These are phyloP conservation scores for Fusarium sp. DNA, from an alignment of 2,329 filamentous ascomycete species.

Conservation along the genomic window DNA sequence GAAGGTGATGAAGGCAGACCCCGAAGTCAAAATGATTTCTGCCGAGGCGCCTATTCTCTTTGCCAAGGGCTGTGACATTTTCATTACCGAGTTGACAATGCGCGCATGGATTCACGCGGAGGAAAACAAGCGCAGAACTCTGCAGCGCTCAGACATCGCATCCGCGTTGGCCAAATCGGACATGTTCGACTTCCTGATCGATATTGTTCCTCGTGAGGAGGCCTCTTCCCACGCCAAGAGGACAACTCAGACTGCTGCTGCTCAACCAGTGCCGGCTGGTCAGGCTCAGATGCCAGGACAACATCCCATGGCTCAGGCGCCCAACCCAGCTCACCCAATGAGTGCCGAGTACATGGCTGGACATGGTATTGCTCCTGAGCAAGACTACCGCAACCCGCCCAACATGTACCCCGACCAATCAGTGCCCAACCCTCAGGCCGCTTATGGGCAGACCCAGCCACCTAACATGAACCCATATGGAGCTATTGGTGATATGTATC, in stretches of 20 bases:
- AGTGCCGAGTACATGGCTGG: slow-evolving; percentile 72
- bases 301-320: slow-evolving; percentile 64
- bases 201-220: slow-evolving; percentile 97
- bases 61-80: slow-evolving; percentile 98
- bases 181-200: slow-evolving; percentile 99
- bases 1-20: slow-evolving; percentile 99
- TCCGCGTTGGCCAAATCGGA: slow-evolving; percentile 96
- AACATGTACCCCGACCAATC: slow-evolving; percentile 87
- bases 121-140: slow-evolving; percentile 95
- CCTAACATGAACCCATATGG: slow-evolving; percentile 73
- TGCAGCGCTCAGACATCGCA: slow-evolving; percentile 96
- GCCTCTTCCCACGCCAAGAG: slow-evolving; percentile 87
- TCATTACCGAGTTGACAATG: slow-evolving; percentile 99
- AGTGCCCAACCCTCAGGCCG: slow-evolving; percentile 75
- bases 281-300: slow-evolving; percentile 66
- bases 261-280: slow-evolving; percentile 60
- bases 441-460: slow-evolving; percentile 82
- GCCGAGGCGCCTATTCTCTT: slow-evolving; percentile 98
- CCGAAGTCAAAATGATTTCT: slow-evolving; percentile 99
- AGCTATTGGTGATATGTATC: slow-evolving; percentile 86
- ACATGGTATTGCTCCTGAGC: slow-evolving; percentile 74
- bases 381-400: slow-evolving; percentile 83
- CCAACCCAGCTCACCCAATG: slow-evolving; percentile 71
- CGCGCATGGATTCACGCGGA: slow-evolving; percentile 99
- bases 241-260: slow-evolving; percentile 63